Conservation (phyloP, 805 yeast genomes). For the Wickerhamiella azyma region DNA sequence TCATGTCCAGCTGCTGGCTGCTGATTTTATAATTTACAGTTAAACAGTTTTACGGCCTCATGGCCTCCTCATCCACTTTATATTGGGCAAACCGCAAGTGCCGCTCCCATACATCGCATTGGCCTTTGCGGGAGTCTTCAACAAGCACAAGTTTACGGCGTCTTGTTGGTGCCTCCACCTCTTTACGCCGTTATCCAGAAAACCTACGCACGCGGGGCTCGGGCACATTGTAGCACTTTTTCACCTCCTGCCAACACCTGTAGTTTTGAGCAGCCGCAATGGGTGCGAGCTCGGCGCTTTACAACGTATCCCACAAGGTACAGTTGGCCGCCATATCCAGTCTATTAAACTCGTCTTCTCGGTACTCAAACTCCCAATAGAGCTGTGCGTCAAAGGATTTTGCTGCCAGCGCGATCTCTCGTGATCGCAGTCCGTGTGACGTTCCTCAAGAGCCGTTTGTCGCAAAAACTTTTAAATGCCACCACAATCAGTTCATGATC, state of each 20-base stretch:
- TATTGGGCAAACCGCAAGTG: too few relatives aligned
- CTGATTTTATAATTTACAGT: too few relatives aligned
- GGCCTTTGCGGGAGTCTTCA: too few relatives aligned
- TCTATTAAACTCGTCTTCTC: not conserved
- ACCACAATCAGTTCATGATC: not conserved
- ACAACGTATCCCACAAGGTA: not conserved
- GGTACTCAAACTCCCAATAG: not conserved
- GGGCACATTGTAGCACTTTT: not conserved
- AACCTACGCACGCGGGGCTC: not conserved
- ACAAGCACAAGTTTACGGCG: too few relatives aligned
- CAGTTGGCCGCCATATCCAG: not conserved
- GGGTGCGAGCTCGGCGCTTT: not conserved
- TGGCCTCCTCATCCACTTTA: too few relatives aligned
- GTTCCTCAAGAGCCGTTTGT: not conserved
- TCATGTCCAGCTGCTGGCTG: too few relatives aligned
- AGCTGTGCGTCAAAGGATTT: not conserved
- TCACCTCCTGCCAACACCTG: not conserved
- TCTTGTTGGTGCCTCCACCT: too few relatives aligned
- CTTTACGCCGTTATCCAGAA: not conserved
- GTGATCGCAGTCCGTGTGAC: not conserved
- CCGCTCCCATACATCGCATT: too few relatives aligned
- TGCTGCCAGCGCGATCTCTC: not conserved
- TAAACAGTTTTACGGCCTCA: too few relatives aligned
- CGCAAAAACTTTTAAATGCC: not conserved
- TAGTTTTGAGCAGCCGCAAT: not conserved